These are phyloP conservation scores for Sporobolomyces pararoseus DNA, from an alignment of 768 basidiomycete species.

Conservation along the genomic window DNA sequence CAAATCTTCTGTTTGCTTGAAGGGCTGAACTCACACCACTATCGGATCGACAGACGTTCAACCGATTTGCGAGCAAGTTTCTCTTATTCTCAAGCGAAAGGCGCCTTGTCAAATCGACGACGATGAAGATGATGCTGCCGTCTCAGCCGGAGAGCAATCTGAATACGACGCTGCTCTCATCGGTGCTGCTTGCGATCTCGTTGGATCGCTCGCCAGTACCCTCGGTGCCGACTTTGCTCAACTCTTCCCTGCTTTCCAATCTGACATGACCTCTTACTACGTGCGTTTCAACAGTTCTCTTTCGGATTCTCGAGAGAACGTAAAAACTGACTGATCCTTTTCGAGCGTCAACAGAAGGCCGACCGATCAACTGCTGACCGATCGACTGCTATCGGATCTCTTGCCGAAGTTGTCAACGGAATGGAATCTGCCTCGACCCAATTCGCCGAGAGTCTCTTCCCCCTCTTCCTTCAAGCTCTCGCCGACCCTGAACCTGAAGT, in stretches of 20 bases:
- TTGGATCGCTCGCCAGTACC: conserved; percentile 76
- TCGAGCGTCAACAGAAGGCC: conserved; percentile 59
- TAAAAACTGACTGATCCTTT: conserved; percentile 1
- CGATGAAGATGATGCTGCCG: conserved; percentile 62
- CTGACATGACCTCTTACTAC: conserved; percentile 85
- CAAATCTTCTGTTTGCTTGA: not conserved
- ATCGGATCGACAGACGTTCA: conserved; percentile 56
- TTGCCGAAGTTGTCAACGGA: conserved; percentile 92
- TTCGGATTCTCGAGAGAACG: not conserved
- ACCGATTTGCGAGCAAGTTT: conserved; percentile 70
- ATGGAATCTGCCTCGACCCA: conserved; percentile 74
- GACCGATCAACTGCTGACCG: conserved; percentile 83
- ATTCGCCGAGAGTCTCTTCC: conserved; percentile 72
- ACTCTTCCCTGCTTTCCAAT: conserved; percentile 80
- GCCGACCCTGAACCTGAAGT: conserved; percentile 85
- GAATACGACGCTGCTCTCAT: conserved; percentile 96
- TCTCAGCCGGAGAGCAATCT: conserved; percentile 73
- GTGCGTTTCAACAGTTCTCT: conserved; percentile 54
- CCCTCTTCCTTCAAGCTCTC: conserved; percentile 78
- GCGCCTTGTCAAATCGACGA: conserved; percentile 94
- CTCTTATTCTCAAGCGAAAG: conserved; percentile 86
- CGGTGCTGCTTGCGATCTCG: conserved; percentile 88
- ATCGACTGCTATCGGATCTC: conserved; percentile 84
- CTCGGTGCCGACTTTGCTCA: conserved; percentile 79
- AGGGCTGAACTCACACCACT: not conserved